Conservation (phyloP, 2,329 filamentous ascomycete species). For the Botrytis paeoniae region DNA sequence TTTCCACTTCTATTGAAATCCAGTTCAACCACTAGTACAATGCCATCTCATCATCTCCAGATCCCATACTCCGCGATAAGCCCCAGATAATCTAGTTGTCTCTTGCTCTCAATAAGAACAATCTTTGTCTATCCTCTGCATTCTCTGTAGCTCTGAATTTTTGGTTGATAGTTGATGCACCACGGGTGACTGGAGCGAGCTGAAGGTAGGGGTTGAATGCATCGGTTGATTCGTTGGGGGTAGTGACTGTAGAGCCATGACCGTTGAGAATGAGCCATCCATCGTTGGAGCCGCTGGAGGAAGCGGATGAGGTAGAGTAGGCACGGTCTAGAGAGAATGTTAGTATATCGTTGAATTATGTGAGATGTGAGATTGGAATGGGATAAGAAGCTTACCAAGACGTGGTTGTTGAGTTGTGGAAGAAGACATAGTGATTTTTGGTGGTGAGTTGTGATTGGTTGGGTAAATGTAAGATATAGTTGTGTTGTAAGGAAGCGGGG, state of each 20-base stretch:
- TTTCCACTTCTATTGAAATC: background rate
- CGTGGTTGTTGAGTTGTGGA: slow-evolving; percentile 5
- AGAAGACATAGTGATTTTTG: slow-evolving; percentile 19
- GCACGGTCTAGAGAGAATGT: slow-evolving; percentile 9
- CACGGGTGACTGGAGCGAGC: slow-evolving; percentile 14
- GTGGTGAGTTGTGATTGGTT: slow-evolving; percentile 10
- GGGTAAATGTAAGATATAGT: background rate
- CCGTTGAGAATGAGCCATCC: slow-evolving; percentile 18
- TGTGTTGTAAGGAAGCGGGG: background rate
- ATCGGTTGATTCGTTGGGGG: background rate
- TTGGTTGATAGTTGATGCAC: background rate
- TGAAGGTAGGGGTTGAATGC: slow-evolving; percentile 15
- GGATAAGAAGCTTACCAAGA: slow-evolving; percentile 7
- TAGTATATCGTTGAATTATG: background rate
- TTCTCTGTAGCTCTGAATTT: slow-evolving; percentile 5
- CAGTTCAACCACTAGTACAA: background rate
- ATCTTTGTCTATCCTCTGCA: slow-evolving; percentile 16
- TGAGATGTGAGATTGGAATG: background rate
- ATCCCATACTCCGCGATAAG: background rate
- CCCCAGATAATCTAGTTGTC: slow-evolving; percentile 7
- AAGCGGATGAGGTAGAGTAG: slow-evolving; percentile 10
- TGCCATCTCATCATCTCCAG: background rate
- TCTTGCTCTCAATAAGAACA: slow-evolving; percentile 17
- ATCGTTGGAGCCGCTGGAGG: slow-evolving; percentile 6
- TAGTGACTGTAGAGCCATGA: background rate